A percentile compares a stretch with the other conserved stretches of the same genome.
phyloP scores from a whole-genome alignment of 1,139 yeast genomes.

The Geotrichum siamense region DNA sequence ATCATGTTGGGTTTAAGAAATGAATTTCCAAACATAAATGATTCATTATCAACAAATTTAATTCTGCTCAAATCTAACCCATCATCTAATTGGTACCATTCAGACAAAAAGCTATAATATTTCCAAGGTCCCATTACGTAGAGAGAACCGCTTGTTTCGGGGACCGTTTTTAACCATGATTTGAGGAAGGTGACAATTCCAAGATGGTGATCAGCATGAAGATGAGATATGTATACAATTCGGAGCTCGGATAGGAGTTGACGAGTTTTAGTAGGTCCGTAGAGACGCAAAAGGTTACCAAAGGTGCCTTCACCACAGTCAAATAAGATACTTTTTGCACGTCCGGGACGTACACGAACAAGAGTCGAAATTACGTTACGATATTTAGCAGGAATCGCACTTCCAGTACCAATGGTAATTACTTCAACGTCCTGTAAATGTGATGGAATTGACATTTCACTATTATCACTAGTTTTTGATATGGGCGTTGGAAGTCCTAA shows the following conservation, averaged over 20 bases:
- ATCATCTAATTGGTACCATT: constrained; percentile 59
- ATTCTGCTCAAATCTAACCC: constrained; percentile 41
- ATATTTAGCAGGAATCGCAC: constrained; percentile 78
- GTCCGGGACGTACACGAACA: constrained; percentile 17
- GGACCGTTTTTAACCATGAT: constrained; percentile 51
- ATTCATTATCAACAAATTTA: constrained; percentile 61
- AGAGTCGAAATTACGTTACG: constrained; percentile 67
- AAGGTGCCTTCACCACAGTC: constrained; percentile 95
- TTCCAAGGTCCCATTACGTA: constrained; percentile 72
- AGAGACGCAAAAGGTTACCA: constrained; percentile 61
- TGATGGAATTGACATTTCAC: too few species aligned
- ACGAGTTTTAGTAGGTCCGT: constrained; percentile 41
- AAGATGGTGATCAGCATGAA: constrained; percentile 96
- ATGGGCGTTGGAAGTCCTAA: constrained; percentile 9
- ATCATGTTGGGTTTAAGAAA: constrained; percentile 22
- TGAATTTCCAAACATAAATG: constrained; percentile 38
- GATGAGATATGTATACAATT: constrained; percentile 70
- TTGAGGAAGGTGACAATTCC: constrained; percentile 67
- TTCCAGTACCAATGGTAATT: constrained; percentile 86
- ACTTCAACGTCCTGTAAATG: constrained; percentile 43
- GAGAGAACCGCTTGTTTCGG: constrained; percentile 30
- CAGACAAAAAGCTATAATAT: constrained; percentile 56
- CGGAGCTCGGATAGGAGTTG: constrained; percentile 51
- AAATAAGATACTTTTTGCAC: constrained; percentile 38
- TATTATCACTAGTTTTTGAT: constrained; percentile 4